These are phyloP conservation scores for Allodekkera sacchari DNA, from an alignment of 805 yeast genomes.

Conservation along the genomic window DNA sequence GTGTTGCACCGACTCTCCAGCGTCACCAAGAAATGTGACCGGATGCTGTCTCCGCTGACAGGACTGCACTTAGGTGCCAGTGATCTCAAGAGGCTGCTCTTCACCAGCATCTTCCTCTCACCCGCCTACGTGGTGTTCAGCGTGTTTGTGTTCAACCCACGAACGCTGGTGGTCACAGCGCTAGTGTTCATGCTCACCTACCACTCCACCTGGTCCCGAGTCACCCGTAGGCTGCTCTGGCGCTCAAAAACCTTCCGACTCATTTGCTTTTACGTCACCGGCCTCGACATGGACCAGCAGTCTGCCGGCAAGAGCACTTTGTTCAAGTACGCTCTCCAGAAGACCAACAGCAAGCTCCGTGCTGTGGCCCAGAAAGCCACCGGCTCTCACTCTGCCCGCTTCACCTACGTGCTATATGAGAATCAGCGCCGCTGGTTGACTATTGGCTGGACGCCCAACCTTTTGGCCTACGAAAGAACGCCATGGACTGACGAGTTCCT, in stretches of 20 bases:
- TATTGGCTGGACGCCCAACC: conserved; percentile 93
- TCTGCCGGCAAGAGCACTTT: conserved; percentile 24
- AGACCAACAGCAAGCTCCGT: conserved; percentile 33
- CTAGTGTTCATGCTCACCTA: conserved; percentile 67
- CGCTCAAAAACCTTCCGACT: conserved; percentile 63
- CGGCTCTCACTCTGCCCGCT: conserved; percentile 45
- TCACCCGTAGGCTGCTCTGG: conserved; percentile 82
- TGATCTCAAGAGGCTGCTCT: conserved; percentile 71
- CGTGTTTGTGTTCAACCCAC: conserved; percentile 62
- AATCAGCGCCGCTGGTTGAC: conserved; percentile 97
- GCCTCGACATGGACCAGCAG: conserved; percentile 56
- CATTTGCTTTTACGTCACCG: conserved; percentile 74
- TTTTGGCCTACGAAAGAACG: conserved; percentile 86
- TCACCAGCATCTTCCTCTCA: conserved; percentile 78
- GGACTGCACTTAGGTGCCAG: conserved; percentile 62
- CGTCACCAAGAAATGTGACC: conserved; percentile 67
- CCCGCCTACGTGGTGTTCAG: conserved; percentile 74
- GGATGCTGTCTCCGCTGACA: conserved; percentile 74
- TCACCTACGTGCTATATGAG: conserved; percentile 87
- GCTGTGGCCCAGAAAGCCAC: conserved; percentile 13
- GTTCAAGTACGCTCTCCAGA: conserved; percentile 48
- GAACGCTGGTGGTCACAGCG: conserved; percentile 47
- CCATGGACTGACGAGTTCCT: conserved; percentile 97
- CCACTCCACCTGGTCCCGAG: conserved; percentile 79
- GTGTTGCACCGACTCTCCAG: conserved; percentile 70